Conservation (phyloP, 2,329 filamentous ascomycete species). For the Cryphonectria carpinicola region DNA sequence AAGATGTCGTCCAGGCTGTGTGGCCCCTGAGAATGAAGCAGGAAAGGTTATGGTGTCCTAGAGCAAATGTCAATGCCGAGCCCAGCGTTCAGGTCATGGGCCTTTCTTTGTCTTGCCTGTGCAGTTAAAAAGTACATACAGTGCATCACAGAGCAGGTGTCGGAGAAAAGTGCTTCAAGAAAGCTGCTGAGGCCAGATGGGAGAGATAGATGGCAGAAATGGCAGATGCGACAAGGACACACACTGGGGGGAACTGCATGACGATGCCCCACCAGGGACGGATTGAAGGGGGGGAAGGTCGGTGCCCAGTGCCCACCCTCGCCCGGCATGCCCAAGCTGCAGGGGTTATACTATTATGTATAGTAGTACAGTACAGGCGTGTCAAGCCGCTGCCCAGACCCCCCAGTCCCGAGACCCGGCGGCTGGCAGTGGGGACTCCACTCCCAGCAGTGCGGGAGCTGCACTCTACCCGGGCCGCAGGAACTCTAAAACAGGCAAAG, state of each 20-base stretch:
- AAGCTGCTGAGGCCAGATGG: not conserved
- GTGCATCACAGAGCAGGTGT: not conserved
- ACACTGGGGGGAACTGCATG: slow-evolving; percentile 5
- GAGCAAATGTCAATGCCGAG: not conserved
- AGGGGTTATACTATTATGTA: not conserved
- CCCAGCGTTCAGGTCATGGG: not conserved
- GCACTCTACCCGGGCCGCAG: slow-evolving; percentile 9
- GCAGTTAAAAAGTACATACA: not conserved
- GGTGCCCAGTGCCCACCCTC: not conserved
- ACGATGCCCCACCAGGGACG: slow-evolving; percentile 12
- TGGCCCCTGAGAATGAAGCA: not conserved
- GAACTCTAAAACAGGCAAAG: not conserved
- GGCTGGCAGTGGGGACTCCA: slow-evolving; percentile 1
- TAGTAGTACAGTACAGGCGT: not conserved
- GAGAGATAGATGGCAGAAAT: not conserved
- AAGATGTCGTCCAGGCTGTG: not conserved
- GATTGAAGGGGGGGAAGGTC: slow-evolving; percentile 10
- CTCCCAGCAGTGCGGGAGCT: slow-evolving; percentile 5
- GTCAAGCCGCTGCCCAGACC: not conserved
- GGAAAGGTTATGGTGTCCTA: not conserved
- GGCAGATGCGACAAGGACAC: slow-evolving; percentile 18
- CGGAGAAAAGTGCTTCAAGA: not conserved
- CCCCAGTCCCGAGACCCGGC: slow-evolving; percentile 1
- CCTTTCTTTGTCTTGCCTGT: not conserved
- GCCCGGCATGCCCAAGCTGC: not conserved